phyloP scores from a whole-genome alignment of 2,329 filamentous ascomycete species.

The Exophiala spinifera region DNA sequence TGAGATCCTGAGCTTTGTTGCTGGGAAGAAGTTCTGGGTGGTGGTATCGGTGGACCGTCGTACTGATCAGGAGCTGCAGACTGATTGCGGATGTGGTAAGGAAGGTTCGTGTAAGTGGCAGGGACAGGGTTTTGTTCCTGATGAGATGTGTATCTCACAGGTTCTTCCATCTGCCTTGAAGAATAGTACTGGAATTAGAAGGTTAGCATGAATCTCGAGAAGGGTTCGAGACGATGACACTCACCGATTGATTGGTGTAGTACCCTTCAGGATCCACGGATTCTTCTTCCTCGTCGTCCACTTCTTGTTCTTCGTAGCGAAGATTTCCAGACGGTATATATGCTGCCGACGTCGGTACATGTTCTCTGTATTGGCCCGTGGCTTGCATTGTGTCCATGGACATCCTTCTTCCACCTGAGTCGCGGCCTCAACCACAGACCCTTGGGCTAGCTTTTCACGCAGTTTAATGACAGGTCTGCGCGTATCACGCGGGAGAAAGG shows the following conservation, averaged over 20 bases:
- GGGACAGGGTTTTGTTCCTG: slow-evolving; percentile 10
- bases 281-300: no score
- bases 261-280: slow-evolving; percentile 14
- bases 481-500: background rate
- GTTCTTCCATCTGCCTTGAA: slow-evolving; percentile 8
- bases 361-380: slow-evolving; percentile 20
- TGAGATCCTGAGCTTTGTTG: slow-evolving; percentile 46
- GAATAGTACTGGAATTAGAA: slow-evolving; percentile 15
- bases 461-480: background rate
- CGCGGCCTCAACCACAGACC: slow-evolving; percentile 12
- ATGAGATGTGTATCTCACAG: slow-evolving; percentile 12
- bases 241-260: slow-evolving; percentile 18
- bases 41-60: slow-evolving; percentile 65
- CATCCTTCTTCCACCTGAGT: slow-evolving; percentile 13
- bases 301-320: slow-evolving; percentile 21
- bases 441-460: background rate
- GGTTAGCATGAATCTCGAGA: slow-evolving; percentile 4
- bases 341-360: slow-evolving; percentile 11
- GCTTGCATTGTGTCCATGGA: slow-evolving; percentile 22
- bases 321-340: slow-evolving; percentile 12
- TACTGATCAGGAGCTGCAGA: slow-evolving; percentile 48
- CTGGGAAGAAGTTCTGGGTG: slow-evolving; percentile 77
- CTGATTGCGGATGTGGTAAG: slow-evolving; percentile 33
- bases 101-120: slow-evolving; percentile 17
- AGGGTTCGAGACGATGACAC: slow-evolving; percentile 1